A percentile compares a stretch with the other conserved stretches of the same genome.
Conservation (phyloP, 75 land plant genomes). For the Selaginella moellendorffii region DNA sequence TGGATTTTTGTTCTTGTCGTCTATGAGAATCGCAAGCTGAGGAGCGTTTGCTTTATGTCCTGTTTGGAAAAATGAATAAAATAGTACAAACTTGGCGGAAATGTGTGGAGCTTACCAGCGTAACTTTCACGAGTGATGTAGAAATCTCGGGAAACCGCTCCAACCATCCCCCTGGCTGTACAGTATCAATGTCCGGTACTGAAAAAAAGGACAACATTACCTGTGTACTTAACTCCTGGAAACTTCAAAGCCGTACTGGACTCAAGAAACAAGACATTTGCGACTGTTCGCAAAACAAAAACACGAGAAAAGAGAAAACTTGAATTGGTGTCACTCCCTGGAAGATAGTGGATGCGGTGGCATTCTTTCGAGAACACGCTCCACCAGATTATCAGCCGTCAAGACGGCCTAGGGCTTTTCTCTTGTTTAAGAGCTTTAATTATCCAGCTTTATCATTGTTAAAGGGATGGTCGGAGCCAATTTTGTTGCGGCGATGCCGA, state of each 20-base stretch:
- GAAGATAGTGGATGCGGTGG: too few species aligned
- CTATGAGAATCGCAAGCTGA: conserved; percentile 36
- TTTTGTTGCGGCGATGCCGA: too few species aligned
- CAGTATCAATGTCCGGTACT: neutral
- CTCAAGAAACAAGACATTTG: neutral
- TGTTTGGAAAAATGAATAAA: conserved; percentile 3
- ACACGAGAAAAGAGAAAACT: too few species aligned
- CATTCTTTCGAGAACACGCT: too few species aligned
- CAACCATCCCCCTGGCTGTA: conserved; percentile 69
- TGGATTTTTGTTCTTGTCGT: conserved; percentile 24
- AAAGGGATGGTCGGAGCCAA: too few species aligned
- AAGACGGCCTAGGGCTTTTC: too few species aligned
- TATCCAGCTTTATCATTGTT: too few species aligned
- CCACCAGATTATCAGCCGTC: too few species aligned
- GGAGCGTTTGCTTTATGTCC: conserved; percentile 53
- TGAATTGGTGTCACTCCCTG: too few species aligned
- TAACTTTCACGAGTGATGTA: conserved; percentile 87
- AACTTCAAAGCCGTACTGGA: neutral
- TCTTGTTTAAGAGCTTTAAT: too few species aligned
- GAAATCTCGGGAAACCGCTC: conserved; percentile 84
- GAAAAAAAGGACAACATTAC: neutral
- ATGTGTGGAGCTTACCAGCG: conserved; percentile 47
- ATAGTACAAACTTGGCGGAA: neutral
- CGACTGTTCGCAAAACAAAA: too few species aligned
- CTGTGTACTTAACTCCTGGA: neutral